phyloP scores from a whole-genome alignment of 2,329 filamentous ascomycete genomes.

The Furcasterigmium furcatum region DNA sequence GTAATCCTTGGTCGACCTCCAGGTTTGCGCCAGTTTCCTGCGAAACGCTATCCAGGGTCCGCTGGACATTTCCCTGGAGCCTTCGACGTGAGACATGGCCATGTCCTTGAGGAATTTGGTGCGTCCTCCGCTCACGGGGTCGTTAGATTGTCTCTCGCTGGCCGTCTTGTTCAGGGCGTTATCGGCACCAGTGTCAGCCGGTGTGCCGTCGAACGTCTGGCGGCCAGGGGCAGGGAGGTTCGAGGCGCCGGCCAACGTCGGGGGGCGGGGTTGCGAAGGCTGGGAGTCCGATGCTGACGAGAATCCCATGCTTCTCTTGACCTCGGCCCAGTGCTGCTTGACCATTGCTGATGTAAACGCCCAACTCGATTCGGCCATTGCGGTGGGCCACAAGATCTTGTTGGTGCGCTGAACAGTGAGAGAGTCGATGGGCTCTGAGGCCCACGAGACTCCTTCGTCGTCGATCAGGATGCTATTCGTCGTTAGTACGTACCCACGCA shows the following conservation, averaged over 20 bases:
- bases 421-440: slow-evolving; percentile 45
- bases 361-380: slow-evolving; percentile 47
- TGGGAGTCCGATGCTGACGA: slow-evolving; percentile 8
- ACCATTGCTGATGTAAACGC: slow-evolving; percentile 46
- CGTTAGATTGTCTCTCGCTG: slow-evolving; percentile 3
- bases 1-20: slow-evolving; percentile 36
- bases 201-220: slow-evolving; percentile 11
- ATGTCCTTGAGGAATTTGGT: slow-evolving; percentile 13
- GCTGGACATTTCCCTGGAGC: slow-evolving; percentile 11
- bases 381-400: slow-evolving; percentile 51
- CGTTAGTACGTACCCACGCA: neutral
- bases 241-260: neutral
- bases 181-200: slow-evolving; percentile 7
- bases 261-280: neutral
- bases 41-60: slow-evolving; percentile 10
- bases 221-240: slow-evolving; percentile 6
- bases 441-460: slow-evolving; percentile 45
- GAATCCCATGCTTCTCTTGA: slow-evolving; percentile 44
- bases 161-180: slow-evolving; percentile 8
- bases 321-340: slow-evolving; percentile 37
- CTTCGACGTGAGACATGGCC: slow-evolving; percentile 11
- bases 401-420: slow-evolving; percentile 38
- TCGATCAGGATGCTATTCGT: slow-evolving; percentile 43
- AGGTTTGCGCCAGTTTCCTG: slow-evolving; percentile 29
- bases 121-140: slow-evolving; percentile 9